phyloP scores from a whole-genome alignment of 78 protist species.

The Dictyostelium firmibasis region DNA sequence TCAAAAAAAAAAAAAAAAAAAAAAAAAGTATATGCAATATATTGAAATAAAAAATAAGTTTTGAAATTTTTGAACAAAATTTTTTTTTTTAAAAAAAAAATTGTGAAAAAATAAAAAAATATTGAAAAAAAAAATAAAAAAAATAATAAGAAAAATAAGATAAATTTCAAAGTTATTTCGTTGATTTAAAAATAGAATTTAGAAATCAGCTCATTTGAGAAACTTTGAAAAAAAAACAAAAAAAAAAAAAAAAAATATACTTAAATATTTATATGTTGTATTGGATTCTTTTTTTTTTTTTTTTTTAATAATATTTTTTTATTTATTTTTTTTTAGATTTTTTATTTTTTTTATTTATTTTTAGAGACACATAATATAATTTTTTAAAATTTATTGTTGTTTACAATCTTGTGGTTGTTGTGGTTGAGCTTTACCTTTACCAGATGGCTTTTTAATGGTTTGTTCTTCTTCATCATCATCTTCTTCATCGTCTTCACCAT shows the following conservation, averaged over 20 bases:
- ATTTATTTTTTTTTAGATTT: background rate
- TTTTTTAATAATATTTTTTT: background rate
- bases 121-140: background rate
- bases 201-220: too few relatives aligned
- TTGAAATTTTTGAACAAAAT: too few relatives aligned
- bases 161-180: background rate
- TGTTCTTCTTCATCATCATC: slow-evolving; percentile 58
- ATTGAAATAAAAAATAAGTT: background rate
- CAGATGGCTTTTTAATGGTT: background rate
- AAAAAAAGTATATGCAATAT: too few relatives aligned
- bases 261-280: too few relatives aligned
- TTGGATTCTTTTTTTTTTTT: background rate
- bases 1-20: too few relatives aligned
- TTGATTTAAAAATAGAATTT: background rate
- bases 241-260: too few relatives aligned
- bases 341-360: background rate
- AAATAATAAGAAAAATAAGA: background rate
- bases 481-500: slow-evolving; percentile 49
- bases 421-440: background rate
- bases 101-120: background rate
- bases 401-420: slow-evolving; percentile 53
- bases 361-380: background rate
- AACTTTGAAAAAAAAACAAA: too few relatives aligned
- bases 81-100: background rate
- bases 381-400: slow-evolving; percentile 39